These are phyloP conservation scores for Irpex sp. DNA, from an alignment of 1,284 basidiomycete species.

Conservation along the genomic window DNA sequence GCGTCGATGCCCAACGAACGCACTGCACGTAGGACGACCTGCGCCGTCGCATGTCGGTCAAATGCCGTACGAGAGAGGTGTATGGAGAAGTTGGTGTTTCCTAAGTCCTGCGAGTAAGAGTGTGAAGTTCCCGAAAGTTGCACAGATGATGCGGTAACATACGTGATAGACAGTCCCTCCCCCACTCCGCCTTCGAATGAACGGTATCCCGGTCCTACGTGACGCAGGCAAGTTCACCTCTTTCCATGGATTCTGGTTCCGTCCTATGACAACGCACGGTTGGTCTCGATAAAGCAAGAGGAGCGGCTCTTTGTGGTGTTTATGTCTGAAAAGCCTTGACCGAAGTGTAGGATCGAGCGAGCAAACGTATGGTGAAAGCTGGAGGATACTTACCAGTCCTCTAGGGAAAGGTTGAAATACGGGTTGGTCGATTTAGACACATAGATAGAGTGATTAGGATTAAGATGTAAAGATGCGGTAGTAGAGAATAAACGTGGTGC, in stretches of 20 bases:
- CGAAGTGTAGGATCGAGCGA: not conserved
- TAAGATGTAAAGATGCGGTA: constrained; percentile 4
- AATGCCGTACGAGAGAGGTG: constrained; percentile 83
- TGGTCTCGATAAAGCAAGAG: constrained; percentile 87
- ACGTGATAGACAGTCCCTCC: constrained; percentile 85
- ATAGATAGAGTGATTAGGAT: constrained; percentile 59
- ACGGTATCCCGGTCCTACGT: constrained; percentile 56
- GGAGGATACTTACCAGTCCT: constrained; percentile 74
- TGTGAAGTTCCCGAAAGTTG: not conserved
- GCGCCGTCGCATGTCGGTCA: constrained; percentile 76
- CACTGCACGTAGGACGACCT: constrained; percentile 78
- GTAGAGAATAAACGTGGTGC: constrained; percentile 2
- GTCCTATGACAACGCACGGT: constrained; percentile 91
- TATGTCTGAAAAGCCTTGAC: constrained; percentile 82
- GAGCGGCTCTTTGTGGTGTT: constrained; percentile 62
- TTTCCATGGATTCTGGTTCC: constrained; percentile 99
- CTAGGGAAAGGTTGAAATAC: constrained; percentile 91
- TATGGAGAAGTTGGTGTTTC: constrained; percentile 97
- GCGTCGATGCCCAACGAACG: constrained; percentile 72
- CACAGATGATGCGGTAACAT: not conserved
- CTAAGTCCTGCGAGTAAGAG: constrained; percentile 72
- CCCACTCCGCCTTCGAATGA: constrained; percentile 86
- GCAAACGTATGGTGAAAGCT: constrained; percentile 9
- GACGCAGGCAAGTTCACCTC: constrained; percentile 79
- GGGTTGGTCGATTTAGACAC: constrained; percentile 83